Base-by-base conservation (phyloP, 768 basidiomycete species). In the Tubosaeta brunneosetosa region DNA sequence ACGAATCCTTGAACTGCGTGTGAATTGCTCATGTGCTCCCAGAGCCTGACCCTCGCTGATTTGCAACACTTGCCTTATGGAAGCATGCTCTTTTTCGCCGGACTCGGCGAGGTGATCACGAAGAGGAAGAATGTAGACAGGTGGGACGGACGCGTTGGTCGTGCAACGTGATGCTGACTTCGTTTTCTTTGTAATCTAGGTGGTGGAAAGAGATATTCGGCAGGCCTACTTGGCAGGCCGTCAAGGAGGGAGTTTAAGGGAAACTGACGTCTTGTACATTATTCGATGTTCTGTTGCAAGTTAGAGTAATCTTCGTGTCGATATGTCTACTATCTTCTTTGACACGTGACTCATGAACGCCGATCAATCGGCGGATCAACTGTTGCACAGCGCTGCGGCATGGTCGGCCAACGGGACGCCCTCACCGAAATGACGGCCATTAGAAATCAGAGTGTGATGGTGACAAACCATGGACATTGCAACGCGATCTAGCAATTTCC, bases 141-240 rank as follows among this genome's bases (percentile, higher is more conserved):
- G 62, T 61, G 25, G 25, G 54, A 25, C 19, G 13, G 12, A 8
- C 8, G 16, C 12, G 6, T 0, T 22, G 14, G 36, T 9, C 4
- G 6, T 33, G 17, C 31, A n/a, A 22, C 11, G 32, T 22, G 32
- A 10, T 7, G 32, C 19, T 45, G 31, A 45, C 27, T 29, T 6
- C 3, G 44, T 48, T 41, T 34, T 25, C 44, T 9, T 29, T 29
- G 29, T 19, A 51, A n/a, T 31, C 19, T 47, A 74, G 77, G 69
- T 82, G 79, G 80, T 80, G 73, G 72, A 72, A 74, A 49, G 77
- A 75, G 13, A 63, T 81, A 38, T 58, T 61, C 8, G 65, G 72
- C 25, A 72, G 79, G 47, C 59, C 69, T 1, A 66, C 79, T 8
- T 82, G 79, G 80, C 55, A 60, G 41, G 68, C 74, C 1, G 72